These are phyloP conservation scores for Scheffersomyces stipitis DNA, from an alignment of 805 yeast genomes.

Conservation along the genomic window DNA sequence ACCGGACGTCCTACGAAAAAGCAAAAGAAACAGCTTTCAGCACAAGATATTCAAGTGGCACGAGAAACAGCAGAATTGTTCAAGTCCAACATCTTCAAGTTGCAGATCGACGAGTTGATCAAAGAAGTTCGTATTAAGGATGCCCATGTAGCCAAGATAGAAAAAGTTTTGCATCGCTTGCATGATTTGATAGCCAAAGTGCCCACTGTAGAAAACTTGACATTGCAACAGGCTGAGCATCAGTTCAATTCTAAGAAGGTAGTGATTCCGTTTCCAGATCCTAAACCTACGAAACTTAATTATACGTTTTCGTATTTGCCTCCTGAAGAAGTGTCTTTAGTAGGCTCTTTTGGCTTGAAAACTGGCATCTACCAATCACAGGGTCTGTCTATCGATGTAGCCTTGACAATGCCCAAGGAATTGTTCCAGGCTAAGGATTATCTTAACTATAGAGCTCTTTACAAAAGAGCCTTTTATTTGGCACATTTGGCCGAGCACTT, in stretches of 20 bases:
- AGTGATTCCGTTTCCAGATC: constrained; percentile 84
- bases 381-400: constrained; percentile 72
- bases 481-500: constrained; percentile 75
- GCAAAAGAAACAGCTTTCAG: constrained; percentile 45
- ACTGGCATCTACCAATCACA: constrained; percentile 63
- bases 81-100: constrained; percentile 91
- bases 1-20: constrained; percentile 30
- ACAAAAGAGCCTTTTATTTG: constrained; percentile 84
- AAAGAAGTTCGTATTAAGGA: constrained; percentile 79
- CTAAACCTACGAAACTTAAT: constrained; percentile 73
- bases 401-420: constrained; percentile 75
- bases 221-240: constrained; percentile 59
- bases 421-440: constrained; percentile 85
- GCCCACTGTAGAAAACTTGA: constrained; percentile 48
- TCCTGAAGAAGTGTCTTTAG: constrained; percentile 77
- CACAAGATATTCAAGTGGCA: constrained; percentile 87
- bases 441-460: constrained; percentile 83
- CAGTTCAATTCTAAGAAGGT: constrained; percentile 53
- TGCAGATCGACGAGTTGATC: constrained; percentile 89
- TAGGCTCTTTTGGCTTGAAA: constrained; percentile 88
- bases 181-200: constrained; percentile 66
- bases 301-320: constrained; percentile 67
- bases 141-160: constrained; percentile 61
- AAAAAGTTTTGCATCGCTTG: constrained; percentile 71
- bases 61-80: constrained; percentile 92